phyloP scores from a whole-genome alignment of 345 rosid species.

The Abelmoschus esculentus region DNA sequence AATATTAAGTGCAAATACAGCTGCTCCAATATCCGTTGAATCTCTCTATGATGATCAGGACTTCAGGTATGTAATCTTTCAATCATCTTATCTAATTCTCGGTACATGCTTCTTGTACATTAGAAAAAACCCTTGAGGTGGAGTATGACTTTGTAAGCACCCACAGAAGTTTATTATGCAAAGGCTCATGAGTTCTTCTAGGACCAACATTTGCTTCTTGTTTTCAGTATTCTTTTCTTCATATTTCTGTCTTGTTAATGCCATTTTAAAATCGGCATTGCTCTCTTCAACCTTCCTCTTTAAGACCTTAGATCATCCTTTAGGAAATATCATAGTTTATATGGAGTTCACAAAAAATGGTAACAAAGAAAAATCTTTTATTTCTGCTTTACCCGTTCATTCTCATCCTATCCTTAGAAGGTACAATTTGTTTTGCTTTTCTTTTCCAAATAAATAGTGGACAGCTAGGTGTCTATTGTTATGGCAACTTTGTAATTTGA shows the following conservation, averaged over 20 bases:
- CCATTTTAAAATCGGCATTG: neutral
- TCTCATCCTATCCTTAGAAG: neutral
- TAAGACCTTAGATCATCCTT: neutral
- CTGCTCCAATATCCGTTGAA: constrained; percentile 89
- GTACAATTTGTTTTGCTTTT: neutral
- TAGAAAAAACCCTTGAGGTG: neutral
- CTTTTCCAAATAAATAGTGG: neutral
- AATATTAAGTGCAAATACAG: constrained; percentile 87
- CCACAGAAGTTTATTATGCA: neutral
- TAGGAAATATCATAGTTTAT: neutral
- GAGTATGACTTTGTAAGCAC: neutral
- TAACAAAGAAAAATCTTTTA: neutral
- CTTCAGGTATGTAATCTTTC: constrained; percentile 54
- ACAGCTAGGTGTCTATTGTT: neutral
- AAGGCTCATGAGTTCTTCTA: neutral
- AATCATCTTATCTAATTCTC: neutral
- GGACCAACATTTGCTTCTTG: neutral
- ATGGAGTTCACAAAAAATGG: neutral
- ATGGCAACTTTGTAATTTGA: neutral
- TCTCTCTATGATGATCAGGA: constrained; percentile 86
- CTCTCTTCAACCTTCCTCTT: neutral
- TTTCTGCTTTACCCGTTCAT: neutral
- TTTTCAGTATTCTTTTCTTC: neutral
- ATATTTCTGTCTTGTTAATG: neutral
- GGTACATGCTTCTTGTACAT: neutral